Evolutionary conservation across 2,329 filamentous ascomycete genomes (phyloP), one percentile per base, ranked within the genome.

Genomic region (Pseudogymnoascus sp.): DNA sequence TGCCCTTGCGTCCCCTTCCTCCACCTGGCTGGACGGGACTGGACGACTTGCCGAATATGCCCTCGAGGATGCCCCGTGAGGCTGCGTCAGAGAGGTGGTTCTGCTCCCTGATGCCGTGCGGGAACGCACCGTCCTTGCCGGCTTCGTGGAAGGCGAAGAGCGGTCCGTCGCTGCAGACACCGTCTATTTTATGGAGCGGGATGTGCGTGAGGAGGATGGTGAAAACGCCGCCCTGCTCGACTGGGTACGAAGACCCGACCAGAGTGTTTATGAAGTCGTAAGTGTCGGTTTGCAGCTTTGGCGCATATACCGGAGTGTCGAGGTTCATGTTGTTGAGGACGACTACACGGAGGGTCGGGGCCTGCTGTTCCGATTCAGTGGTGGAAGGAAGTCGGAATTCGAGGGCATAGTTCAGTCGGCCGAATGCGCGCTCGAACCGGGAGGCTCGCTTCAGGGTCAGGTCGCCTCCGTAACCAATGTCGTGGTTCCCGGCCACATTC

Each of bases 401-500:
- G 10, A 96, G 82, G 72, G 96, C 92, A 82, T 96, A 99, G 74
- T 97, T 96, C 16, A 90, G 86, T 67, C 86, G 90, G 63, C 95
- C 95, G 77, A 96, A 99, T 1, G 84, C 83, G 21, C 82, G 81
- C 76, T 96, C 92, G 72, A 97, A 99, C 1, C 95, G 84, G 29
- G 84, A 79, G 62, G 97, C 80, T 3, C 92, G 85, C 65, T 85
- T 81, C n/a, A 81, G 77, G 42, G 88, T 91, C 65, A 97, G 82
- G 74, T 99, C 95, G 2, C 95, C 95, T 0, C 93, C 91, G 73
- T 99, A 99, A 35, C 95, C 95, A 71, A 99, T 87, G 74, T 99
- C 95, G 73, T 99, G 95, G 72, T 99, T 99, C 1, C 95, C 95
- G 0, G 87, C 92, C 26, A 97, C 85, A 69, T 96, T 96, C 73